Percentiles rank a stretch among this genome's conserved stretches.
phyloP scores from a whole-genome alignment of 495 filamentous ascomycete genomes.

The Hypomontagnella monticulosa region DNA sequence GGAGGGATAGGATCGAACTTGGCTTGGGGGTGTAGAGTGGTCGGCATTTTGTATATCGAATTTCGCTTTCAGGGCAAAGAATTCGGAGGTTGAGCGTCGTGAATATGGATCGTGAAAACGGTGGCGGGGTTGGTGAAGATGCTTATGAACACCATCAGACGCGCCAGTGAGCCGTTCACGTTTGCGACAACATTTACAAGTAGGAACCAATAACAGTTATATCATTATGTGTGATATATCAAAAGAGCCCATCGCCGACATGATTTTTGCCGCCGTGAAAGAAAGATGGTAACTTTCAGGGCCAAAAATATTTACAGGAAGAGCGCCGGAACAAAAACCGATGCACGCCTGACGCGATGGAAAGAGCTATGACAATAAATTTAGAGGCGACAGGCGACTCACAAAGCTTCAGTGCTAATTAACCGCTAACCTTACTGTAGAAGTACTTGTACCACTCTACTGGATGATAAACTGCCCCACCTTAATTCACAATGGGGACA shows the following conservation, averaged over 20 bases:
- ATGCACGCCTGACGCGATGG: neutral
- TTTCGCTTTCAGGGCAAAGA: neutral
- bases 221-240: neutral
- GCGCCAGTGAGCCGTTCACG: conserved; percentile 9
- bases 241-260: neutral
- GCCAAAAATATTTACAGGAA: neutral
- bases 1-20: conserved; percentile 87
- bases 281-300: neutral
- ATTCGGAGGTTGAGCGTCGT: neutral
- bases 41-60: conserved; percentile 66
- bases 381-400: neutral
- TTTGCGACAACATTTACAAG: neutral
- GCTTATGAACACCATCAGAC: conserved; percentile 1
- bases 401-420: too few relatives aligned
- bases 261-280: neutral
- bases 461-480: too few relatives aligned
- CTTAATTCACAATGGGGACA: too few relatives aligned
- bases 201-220: neutral
- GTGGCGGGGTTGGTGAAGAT: conserved; percentile 30
- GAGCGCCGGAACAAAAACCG: neutral
- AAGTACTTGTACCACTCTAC: neutral
- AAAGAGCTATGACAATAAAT: conserved; percentile 14
- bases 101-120: neutral
- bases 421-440: neutral
- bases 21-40: conserved; percentile 70